Base-by-base conservation (phyloP, 208 protist species). In the Lotmaria passim region DNA sequence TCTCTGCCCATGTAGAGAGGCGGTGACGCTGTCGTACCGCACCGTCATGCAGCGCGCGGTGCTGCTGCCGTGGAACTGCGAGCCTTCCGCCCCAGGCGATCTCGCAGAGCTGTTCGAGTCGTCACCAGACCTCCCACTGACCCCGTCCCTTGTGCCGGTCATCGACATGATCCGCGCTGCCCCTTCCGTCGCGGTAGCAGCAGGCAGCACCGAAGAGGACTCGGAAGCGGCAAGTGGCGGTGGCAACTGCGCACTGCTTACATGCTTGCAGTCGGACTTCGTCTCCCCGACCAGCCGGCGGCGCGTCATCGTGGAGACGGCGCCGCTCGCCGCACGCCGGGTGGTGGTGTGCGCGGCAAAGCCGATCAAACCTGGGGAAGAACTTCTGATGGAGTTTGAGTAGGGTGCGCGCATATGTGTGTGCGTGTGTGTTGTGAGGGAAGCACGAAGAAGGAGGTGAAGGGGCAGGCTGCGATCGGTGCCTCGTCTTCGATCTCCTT, bases 91-190 rank as follows among this genome's bases (percentile, higher is more conserved):
- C 2, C 91, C 91, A 8, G 83, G 50, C 11, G 81, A 88, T 46
- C 71, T 96, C 59, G 55, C 85, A 2, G 85, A 90, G 52, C 64
- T 96, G 36, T 78, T 94, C 4, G 77, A 69, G 47, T 31, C 58
- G 15, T 64, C 75, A 7, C 80, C 79, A 0, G 79, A 87, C n/a
- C 56, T 93, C 23, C 66, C 82, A 12, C 57, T 87, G 17, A 21
- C 93, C n/a, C 87, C 89, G 1, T 91, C 91, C 6, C 76, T 96
- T 36, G 82, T 96, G 15, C 91, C 91, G 14, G 62, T 87, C 4
- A 76, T 96, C 2, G 91, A 94, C 62, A 61, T 92, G 34, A 86
- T 96, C 53, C 73, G 79, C 6, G 39, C 82, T 0, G 57, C 75
- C 0, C 36, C 44, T 7, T 38, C 55, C 11, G 46, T 36, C 7